Evolutionary conservation across 257 asterid genomes (phyloP).

Genomic region (Solanum appendiculatum): DNA sequence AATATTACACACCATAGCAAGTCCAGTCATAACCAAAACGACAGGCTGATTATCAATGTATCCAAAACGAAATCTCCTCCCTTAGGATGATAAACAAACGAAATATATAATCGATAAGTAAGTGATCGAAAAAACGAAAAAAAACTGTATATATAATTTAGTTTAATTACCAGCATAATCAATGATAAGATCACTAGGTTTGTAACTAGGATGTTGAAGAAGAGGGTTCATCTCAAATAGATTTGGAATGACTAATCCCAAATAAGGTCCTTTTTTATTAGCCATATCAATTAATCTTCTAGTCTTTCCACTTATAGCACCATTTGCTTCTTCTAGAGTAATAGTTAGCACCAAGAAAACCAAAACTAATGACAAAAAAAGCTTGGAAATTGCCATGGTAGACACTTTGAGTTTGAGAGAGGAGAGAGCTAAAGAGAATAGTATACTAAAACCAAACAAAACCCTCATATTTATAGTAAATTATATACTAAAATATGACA

Average conservation of each 20-base stretch:
- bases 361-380: neutral
- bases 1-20: conserved; percentile 29
- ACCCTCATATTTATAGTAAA: no score
- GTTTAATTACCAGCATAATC: conserved; percentile 25
- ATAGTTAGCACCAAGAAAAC: neutral
- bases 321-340: conserved; percentile 8
- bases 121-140: neutral
- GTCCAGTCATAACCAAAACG: conserved; percentile 44
- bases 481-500: no score
- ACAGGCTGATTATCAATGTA: conserved; percentile 19
- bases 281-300: conserved; percentile 19
- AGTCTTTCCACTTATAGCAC: conserved; percentile 3
- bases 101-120: neutral
- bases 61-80: conserved; percentile 46
- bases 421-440: neutral
- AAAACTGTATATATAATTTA: no score
- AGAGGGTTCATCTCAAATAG: conserved; percentile 44
- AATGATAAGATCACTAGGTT: conserved; percentile 21
- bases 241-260: conserved; percentile 50
- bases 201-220: conserved; percentile 36
- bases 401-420: neutral
- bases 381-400: neutral
- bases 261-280: conserved; percentile 37
- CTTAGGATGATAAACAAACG: neutral
- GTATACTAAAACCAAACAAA: no score